Percentiles rank a stretch among this genome's conserved stretches.
Evolutionary conservation across 164 flowering plant species (phyloP).

Genomic region (Liquidambar formosana): DNA sequence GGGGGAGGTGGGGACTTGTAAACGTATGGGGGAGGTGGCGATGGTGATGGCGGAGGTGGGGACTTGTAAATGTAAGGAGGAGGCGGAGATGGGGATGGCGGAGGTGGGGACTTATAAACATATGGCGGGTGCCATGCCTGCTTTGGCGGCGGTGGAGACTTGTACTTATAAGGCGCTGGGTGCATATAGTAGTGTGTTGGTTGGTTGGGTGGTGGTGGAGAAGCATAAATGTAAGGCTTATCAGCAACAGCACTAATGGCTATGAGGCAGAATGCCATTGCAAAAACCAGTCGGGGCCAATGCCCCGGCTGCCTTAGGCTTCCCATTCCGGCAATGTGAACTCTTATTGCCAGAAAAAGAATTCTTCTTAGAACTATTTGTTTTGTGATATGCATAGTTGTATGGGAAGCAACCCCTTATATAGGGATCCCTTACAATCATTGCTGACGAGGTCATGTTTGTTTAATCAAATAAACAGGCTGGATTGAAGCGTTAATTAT

Average conservation of each 20-base stretch:
- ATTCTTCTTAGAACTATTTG: neutral
- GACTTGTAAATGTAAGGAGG: constrained; percentile 1
- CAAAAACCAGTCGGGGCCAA: constrained; percentile 5
- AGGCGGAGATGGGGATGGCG: neutral
- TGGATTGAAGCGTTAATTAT: neutral
- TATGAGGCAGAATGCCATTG: constrained; percentile 12
- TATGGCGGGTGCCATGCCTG: neutral
- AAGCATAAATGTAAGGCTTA: constrained; percentile 6
- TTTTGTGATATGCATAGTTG: neutral
- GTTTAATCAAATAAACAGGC: neutral
- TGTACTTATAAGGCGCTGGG: neutral
- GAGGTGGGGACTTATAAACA: neutral
- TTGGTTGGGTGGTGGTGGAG: neutral
- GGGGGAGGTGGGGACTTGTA: too few species aligned
- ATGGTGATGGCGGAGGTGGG: too few species aligned
- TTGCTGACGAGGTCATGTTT: neutral
- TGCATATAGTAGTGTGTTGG: too few species aligned
- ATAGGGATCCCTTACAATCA: neutral
- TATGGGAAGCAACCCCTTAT: neutral
- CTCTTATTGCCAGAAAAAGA: neutral
- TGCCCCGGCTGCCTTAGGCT: constrained; percentile 1
- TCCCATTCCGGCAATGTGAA: neutral
- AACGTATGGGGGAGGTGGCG: too few species aligned
- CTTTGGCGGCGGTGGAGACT: neutral
- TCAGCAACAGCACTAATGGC: constrained; percentile 4